Base-by-base conservation (phyloP, 805 yeast genomes). In the Danielozyma ontarioensis region DNA sequence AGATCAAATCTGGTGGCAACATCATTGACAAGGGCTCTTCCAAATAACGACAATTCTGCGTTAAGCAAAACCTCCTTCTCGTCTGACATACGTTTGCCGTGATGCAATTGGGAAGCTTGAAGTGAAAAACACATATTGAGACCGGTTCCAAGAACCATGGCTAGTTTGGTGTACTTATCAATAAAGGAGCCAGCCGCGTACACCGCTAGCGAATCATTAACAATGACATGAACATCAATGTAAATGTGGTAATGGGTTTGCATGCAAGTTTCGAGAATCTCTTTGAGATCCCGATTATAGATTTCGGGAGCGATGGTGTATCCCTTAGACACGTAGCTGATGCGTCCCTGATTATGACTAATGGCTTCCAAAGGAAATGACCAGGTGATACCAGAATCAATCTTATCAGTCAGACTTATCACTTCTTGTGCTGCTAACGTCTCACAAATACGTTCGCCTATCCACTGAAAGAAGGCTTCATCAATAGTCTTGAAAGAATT, bases 121-220 rank as follows among this genome's bases (percentile, higher is more conserved):
- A 58, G 51, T 17, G 60, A 45, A 57, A 75, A 61, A 55, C 77
- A 75, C 23, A 75, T 52, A 44, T 81, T 81, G 33, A 76, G 53
- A 1, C 89, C 89, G 3, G 89, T 81, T 1, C 89, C 88, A 32
- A 80, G 53, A 3, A 81, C 83, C 42, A 81, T 42, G 0, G 83
- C 82, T 28, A 80, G 44, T 35, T 57, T 48, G 44, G 63, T 56
- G 38, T 46, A 42, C 13, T 50, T 43, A 36, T 62, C 64, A 36
- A 59, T 38, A 34, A 69, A 65, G 2, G 58, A 38, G 7, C 79
- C 80, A 0, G 84, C 70, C 8, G 80, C 57, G 48, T 68, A 74
- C 0, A 79, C 83, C 0, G 84, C 80, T n/a, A 78, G 67, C 1
- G 84, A 73, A 47, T 78, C 88, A 51, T 81, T 81, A 19, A 80